Evolutionary conservation across 345 rosid genomes (phyloP), one percentile per base, ranked within the genome.

Genomic region (Carallia brachiata): DNA sequence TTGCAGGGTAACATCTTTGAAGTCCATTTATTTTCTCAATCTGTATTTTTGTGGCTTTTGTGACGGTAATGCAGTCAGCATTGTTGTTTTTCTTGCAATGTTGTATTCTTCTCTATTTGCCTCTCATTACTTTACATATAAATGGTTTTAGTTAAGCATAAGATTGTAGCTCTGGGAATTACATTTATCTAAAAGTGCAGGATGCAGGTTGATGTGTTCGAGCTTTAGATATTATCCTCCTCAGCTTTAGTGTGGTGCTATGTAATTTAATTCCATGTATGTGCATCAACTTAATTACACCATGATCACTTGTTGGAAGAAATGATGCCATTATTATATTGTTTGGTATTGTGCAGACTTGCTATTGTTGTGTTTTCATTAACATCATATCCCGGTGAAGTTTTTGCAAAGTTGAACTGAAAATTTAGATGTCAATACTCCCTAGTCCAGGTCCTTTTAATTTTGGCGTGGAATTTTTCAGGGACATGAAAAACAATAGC

Each of bases 181-280:
- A 50, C 50, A 52, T 73, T 47, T 62, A 65, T 59, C 52, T 52
- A 65, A 62, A 47, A 34, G 28, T 6, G 52, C 68, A 67, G 57
- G 30, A 47, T 55, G 50, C 68, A 61, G 44, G 71, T 77, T 81
- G 75, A 61, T 74, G 72, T 27, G 65, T 80, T 68, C 56, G 32
- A 70, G 54, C 50, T 65, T 54, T 19, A 67, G 15, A 12, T 56
- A 47, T 64, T 18, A 30, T 28, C 5, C 37, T 61, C 54, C 23
- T 39, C 47, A 12, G 50, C 50, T 44, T 37, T 63, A 32, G 36
- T 4, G 34, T 23, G 15, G 30, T 54, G 70, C 61, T 37, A 3
- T 37, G 15, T 15, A 36, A n/a, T 23, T 7, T 10, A n/a, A 44
- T 36, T 36, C 60, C 32, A 18, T 44, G 48, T 10, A 40, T 40